phyloP scores from a whole-genome alignment of 768 basidiomycete genomes.

The Hericium alpestre region DNA sequence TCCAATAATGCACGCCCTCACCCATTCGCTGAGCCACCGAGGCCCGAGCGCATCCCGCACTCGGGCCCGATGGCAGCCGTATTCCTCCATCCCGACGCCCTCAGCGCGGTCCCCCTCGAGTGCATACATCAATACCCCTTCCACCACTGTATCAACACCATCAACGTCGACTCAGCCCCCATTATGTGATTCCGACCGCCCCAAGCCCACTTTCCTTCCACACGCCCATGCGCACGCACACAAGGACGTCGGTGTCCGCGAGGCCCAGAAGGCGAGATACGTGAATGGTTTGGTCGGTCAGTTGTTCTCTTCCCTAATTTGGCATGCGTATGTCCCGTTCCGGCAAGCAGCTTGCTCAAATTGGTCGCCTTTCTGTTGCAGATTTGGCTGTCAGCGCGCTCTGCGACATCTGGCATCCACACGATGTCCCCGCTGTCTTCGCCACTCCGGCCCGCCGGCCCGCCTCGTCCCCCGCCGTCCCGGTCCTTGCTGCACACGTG shows the following conservation, averaged over 20 bases:
- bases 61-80: slow-evolving; percentile 76
- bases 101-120: slow-evolving; percentile 29
- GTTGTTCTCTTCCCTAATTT: slow-evolving; percentile 17
- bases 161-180: slow-evolving; percentile 5
- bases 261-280: slow-evolving; percentile 52
- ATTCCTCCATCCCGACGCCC: slow-evolving; percentile 28
- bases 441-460: slow-evolving; percentile 22
- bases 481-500: slow-evolving; percentile 17
- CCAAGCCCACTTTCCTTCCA: slow-evolving; percentile 13
- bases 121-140: slow-evolving; percentile 18
- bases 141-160: slow-evolving; percentile 15
- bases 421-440: slow-evolving; percentile 60
- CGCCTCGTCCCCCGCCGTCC: slow-evolving; percentile 5
- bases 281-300: slow-evolving; percentile 61
- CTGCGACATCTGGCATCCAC: slow-evolving; percentile 71
- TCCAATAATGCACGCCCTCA: slow-evolving; percentile 24
- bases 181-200: slow-evolving; percentile 25
- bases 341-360: background rate
- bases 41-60: slow-evolving; percentile 55
- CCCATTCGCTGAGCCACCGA: slow-evolving; percentile 57
- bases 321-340: slow-evolving; percentile 1
- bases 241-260: slow-evolving; percentile 27
- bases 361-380: slow-evolving; percentile 19
- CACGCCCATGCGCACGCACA: slow-evolving; percentile 10
- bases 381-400: slow-evolving; percentile 74